Base-by-base conservation (phyloP, 768 basidiomycete genomes). In the Hypholoma sublateritium region DNA sequence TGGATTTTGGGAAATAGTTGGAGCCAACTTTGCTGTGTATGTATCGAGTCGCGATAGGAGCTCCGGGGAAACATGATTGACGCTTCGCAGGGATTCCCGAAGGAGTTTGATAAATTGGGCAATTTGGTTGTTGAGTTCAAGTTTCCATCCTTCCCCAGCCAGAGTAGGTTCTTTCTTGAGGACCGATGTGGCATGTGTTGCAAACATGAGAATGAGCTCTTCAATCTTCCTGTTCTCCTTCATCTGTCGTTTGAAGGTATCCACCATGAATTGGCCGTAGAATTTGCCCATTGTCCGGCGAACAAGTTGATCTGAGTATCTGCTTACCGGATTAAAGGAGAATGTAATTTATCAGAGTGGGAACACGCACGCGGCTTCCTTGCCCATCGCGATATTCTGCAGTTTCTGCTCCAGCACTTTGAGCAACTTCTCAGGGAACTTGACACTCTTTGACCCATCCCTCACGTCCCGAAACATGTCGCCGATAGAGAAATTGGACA, bases 151-250 rank as follows among this genome's bases (percentile, higher is more conserved):
- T 47, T 97, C 95, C 21, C 86, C 89, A 14, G 81, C 81, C 1
- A 95, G 76, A 2, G 89, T 81, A 0, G 91, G 91, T 62, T 95
- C 93, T 73, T 97, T 97, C 81, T 88, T 90, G 58, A 98, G 80
- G 8, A 92, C 85, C 24, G 84, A 81, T 2, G 92, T 93, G 3
- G 96, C 91, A 51, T 93, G 87, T 1, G 95, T 91, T 11, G 95
- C 95, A 66, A 98, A 98, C 81, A 91, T 91, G 50, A 99, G 80
- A 57, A 99, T 96, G 53, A 99, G 87, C 61, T 98, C 95, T 74
- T 99, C 97, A 37, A 98, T 92, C 76, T 96, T 97, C 45, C 97
- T 83, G 70, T 93, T 95, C 70, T 98, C 95, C 72, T 93, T 93
- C 85, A 98, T 89, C 65, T 95, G 91, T 35, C 85, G 82, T 56